These are phyloP conservation scores for Pythium oligandrum DNA, from an alignment of 352 stramenopile species.

Conservation along the genomic window DNA sequence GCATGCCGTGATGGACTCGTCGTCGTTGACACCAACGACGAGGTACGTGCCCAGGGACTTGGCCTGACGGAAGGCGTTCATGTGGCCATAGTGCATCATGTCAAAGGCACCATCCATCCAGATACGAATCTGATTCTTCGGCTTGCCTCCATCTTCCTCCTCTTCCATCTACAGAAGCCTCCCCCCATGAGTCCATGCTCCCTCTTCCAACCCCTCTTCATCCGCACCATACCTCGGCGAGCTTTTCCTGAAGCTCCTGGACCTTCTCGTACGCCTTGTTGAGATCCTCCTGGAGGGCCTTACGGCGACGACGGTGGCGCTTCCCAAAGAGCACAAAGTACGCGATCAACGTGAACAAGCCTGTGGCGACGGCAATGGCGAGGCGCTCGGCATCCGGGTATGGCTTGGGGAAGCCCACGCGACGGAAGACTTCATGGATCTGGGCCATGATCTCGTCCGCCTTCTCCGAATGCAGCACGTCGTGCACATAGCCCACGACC, in stretches of 20 bases:
- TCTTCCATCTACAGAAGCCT: slow-evolving; percentile 51
- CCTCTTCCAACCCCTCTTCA: no score
- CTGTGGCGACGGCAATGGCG: slow-evolving; percentile 75
- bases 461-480: slow-evolving; percentile 71
- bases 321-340: slow-evolving; percentile 90
- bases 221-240: slow-evolving; percentile 38
- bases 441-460: slow-evolving; percentile 68
- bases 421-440: slow-evolving; percentile 61
- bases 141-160: slow-evolving; percentile 56
- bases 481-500: slow-evolving; percentile 69
- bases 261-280: slow-evolving; percentile 74
- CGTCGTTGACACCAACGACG: slow-evolving; percentile 98
- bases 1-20: slow-evolving; percentile 95
- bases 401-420: slow-evolving; percentile 70
- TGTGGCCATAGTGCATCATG: slow-evolving; percentile 99
- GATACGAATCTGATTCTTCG: slow-evolving; percentile 92
- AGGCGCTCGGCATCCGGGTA: slow-evolving; percentile 84
- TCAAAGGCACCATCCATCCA: slow-evolving; percentile 99
- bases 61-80: slow-evolving; percentile 98
- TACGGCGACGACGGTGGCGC: slow-evolving; percentile 63
- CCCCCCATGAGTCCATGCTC: no score
- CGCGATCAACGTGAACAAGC: slow-evolving; percentile 72
- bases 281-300: slow-evolving; percentile 72
- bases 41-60: slow-evolving; percentile 95
- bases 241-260: slow-evolving; percentile 79